Evolutionary conservation across 768 basidiomycete genomes (phyloP).

Genomic region (Pleurotus sapidus): DNA sequence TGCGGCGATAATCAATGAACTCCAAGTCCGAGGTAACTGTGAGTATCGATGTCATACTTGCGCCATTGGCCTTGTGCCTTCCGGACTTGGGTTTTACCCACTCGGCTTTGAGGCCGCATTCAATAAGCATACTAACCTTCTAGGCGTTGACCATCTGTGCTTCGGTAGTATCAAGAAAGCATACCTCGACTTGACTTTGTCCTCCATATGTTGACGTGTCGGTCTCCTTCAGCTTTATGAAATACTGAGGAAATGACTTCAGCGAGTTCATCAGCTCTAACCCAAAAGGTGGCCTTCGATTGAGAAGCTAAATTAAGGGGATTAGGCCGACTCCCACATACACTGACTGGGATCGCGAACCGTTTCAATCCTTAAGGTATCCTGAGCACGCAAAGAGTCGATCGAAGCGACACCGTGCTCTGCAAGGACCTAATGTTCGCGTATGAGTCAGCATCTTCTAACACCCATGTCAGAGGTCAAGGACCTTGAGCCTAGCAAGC

Average conservation of each 20-base stretch:
- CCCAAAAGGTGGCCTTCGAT: conserved; percentile 75
- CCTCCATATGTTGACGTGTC: conserved; percentile 41
- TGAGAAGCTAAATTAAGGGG: conserved; percentile 52
- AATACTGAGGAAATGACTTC: conserved; percentile 66
- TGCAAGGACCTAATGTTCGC: conserved; percentile 57
- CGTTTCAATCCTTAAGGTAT: conserved; percentile 60
- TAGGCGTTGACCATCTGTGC: not conserved
- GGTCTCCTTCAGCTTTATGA: conserved; percentile 47
- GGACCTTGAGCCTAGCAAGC: conserved; percentile 30
- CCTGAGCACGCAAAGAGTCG: conserved; percentile 49
- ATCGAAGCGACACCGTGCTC: conserved; percentile 69
- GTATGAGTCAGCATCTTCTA: conserved; percentile 6
- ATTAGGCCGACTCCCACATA: too few species aligned
- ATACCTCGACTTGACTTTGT: conserved; percentile 49
- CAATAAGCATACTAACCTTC: conserved; percentile 41
- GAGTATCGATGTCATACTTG: conserved; percentile 69
- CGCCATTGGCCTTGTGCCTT: conserved; percentile 38
- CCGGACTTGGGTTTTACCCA: conserved; percentile 17
- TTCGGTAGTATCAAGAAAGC: not conserved
- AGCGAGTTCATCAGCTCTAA: conserved; percentile 59
- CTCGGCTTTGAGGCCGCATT: conserved; percentile 49
- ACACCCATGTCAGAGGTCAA: conserved; percentile 2
- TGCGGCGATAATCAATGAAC: conserved; percentile 78
- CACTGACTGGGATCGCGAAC: conserved; percentile 29
- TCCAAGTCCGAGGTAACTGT: conserved; percentile 73